Conservation (phyloP, 2,329 filamentous ascomycete species). For the Seiridium cupressi region DNA sequence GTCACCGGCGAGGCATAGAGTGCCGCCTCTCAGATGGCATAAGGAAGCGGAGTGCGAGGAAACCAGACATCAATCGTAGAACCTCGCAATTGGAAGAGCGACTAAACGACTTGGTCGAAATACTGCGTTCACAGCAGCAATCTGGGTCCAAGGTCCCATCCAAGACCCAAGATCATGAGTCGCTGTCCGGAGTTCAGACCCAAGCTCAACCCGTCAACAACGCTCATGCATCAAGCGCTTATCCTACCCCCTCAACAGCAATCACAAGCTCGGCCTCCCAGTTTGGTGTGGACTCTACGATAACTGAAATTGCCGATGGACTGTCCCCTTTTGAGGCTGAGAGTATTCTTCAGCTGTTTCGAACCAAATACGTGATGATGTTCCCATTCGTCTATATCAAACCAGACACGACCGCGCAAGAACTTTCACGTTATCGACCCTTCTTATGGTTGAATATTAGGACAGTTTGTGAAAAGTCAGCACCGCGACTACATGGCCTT, state of each 20-base stretch:
- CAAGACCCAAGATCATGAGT: neutral
- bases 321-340: constrained; percentile 21
- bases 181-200: neutral
- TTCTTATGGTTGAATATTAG: constrained; percentile 51
- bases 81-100: constrained; percentile 22
- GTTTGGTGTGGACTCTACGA: neutral
- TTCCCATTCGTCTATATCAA: constrained; percentile 27
- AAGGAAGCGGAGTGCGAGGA: constrained; percentile 17
- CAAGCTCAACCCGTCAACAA: neutral
- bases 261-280: neutral
- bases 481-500: constrained; percentile 35
- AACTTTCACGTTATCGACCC: constrained; percentile 25
- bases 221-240: neutral
- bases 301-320: neutral
- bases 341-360: constrained; percentile 21
- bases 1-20: constrained; percentile 6
- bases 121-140: constrained; percentile 23
- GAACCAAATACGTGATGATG: constrained; percentile 17
- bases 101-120: constrained; percentile 23
- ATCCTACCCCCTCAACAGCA: neutral
- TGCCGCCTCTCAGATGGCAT: constrained; percentile 4
- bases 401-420: constrained; percentile 19
- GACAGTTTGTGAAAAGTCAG: constrained; percentile 41
- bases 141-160: neutral
- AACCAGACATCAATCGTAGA: constrained; percentile 12